Evolutionary conservation across 768 basidiomycete genomes (phyloP).

Genomic region (Crepidotus variabilis): DNA sequence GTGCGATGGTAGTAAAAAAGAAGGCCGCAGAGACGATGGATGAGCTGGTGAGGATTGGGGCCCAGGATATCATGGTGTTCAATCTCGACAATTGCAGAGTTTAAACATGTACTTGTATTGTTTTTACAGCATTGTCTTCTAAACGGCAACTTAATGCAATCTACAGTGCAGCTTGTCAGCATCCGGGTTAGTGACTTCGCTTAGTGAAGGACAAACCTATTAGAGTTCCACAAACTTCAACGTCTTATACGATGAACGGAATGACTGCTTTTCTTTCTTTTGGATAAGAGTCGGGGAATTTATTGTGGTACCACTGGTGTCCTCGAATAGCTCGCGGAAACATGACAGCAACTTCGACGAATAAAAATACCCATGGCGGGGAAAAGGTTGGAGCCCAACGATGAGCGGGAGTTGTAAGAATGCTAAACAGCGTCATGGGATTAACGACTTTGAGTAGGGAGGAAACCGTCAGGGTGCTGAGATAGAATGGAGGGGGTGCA

Average conservation of each 20-base stretch:
- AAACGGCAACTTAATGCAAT: too few species aligned
- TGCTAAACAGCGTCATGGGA: slow-evolving; percentile 16
- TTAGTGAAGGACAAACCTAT: background rate
- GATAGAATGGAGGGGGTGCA: slow-evolving; percentile 39
- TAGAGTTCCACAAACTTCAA: background rate
- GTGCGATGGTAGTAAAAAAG: slow-evolving; percentile 87
- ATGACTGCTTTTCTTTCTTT: slow-evolving; percentile 71
- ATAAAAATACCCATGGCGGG: slow-evolving; percentile 81
- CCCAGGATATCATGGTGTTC: slow-evolving; percentile 88
- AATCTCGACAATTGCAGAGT: slow-evolving; percentile 94
- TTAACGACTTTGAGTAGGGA: slow-evolving; percentile 14
- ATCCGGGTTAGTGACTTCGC: too few species aligned
- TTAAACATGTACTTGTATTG: slow-evolving; percentile 23
- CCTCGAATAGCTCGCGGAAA: slow-evolving; percentile 76
- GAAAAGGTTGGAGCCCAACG: slow-evolving; percentile 40
- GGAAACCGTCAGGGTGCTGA: slow-evolving; percentile 17
- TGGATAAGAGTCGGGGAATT: slow-evolving; percentile 76
- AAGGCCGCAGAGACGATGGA: slow-evolving; percentile 86
- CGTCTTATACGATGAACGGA: slow-evolving; percentile 62
- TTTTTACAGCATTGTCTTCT: too few species aligned
- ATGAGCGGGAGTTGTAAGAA: slow-evolving; percentile 24
- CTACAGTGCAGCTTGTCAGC: too few species aligned
- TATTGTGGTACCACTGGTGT: slow-evolving; percentile 80
- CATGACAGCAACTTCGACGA: slow-evolving; percentile 75
- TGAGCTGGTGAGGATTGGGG: slow-evolving; percentile 73